phyloP scores from a whole-genome alignment of 345 rosid species.

The Linum usitatissimum region DNA sequence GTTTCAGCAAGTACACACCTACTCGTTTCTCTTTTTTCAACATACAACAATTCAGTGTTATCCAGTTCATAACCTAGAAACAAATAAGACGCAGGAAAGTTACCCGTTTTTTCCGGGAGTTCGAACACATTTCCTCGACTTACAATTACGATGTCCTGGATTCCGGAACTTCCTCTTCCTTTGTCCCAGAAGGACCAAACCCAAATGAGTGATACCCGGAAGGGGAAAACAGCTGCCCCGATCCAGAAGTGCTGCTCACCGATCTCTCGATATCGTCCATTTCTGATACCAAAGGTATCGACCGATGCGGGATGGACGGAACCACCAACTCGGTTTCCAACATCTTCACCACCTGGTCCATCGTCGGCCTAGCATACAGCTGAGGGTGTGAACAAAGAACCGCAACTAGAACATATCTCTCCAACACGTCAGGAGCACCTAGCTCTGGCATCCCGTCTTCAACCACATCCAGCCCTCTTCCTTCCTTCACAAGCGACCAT shows the following conservation, averaged over 20 bases:
- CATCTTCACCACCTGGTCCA: constrained; percentile 95
- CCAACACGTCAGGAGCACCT: constrained; percentile 46
- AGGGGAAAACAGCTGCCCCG: constrained; percentile 55
- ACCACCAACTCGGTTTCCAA: constrained; percentile 64
- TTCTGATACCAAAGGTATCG: constrained; percentile 55
- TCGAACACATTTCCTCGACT: no score
- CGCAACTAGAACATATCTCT: constrained; percentile 74
- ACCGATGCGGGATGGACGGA: constrained; percentile 71
- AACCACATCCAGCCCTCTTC: constrained; percentile 52
- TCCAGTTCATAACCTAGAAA: no score
- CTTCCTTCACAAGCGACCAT: constrained; percentile 70
- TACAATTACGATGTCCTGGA: constrained; percentile 13
- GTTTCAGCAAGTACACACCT: no score
- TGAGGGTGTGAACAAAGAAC: constrained; percentile 86
- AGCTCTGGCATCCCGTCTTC: constrained; percentile 65
- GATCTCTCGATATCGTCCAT: constrained; percentile 68
- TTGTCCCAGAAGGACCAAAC: constrained; percentile 19
- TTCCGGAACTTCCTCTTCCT: constrained; percentile 22
- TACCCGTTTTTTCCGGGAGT: no score
- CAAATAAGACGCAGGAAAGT: no score
- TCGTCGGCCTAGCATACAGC: constrained; percentile 75
- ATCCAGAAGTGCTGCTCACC: constrained; percentile 40
- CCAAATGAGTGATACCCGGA: constrained; percentile 50
- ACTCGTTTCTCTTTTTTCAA: no score
- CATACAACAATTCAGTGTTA: no score